Base-by-base conservation (phyloP, 352 stramenopile genomes). In the Phytophthora fragariaefolia region DNA sequence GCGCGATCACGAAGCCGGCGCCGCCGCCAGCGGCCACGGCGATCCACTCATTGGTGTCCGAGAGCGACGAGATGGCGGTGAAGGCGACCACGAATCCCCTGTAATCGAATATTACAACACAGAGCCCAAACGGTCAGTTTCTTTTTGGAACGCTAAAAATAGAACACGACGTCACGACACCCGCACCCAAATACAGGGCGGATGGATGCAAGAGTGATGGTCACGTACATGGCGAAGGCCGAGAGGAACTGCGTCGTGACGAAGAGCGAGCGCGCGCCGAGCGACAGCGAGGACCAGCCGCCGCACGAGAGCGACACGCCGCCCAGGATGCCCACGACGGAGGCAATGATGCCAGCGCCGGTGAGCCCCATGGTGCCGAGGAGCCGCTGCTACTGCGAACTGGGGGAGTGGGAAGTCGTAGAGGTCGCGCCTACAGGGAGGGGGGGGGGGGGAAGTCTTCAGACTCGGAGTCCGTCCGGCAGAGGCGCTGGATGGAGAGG, bases 251-350 rank as follows among this genome's bases (percentile, higher is more conserved):
- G 88, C 57, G 88, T 92, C 2, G 83, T 84, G 3, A 88, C 71
- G 58, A 94, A 96, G 59, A 96, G 80, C 46, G 88, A 94, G 60
- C 87, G 86, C 15, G 86, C 83, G 67, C 88, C 88, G 57, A 96
- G 82, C 24, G 86, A 95, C 20, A 96, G 78, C 58, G 86, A 81
- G 47, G 88, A 96, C 88, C 88, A 96, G 24, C 88, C 88, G 68
- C 83, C 88, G 49, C 92, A 93, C n/a, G 86, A 77, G n/a, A 93
- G 75, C 74, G 85, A 93, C 52, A 96, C 70, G 34, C 88, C 88
- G 73, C 88, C 85, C 26, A 94, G 57, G 70, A 92, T 84, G 64
- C 83, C 85, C 68, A 91, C 81, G 68, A 93, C 82, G 64, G 79
- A 81, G 66, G 84, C 83, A 74, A 94, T 86, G 57, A 94, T 84